These are phyloP conservation scores for Suhomyces kunorum DNA, from an alignment of 1,139 yeast genomes.

Conservation along the genomic window DNA sequence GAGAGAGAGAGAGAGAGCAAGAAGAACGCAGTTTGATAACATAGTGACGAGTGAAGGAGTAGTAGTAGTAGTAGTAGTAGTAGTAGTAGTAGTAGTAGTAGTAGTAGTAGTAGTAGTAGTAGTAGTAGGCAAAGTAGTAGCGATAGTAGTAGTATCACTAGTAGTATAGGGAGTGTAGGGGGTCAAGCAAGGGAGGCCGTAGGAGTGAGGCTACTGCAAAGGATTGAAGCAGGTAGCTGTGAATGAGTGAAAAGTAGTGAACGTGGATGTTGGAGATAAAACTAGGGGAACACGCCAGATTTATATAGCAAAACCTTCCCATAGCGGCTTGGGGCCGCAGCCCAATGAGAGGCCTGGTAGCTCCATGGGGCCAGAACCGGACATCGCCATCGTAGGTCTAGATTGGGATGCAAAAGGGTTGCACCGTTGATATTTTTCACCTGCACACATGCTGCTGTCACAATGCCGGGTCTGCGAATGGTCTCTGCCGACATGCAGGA, in stretches of 20 bases:
- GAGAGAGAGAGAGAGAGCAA: conserved; percentile 22
- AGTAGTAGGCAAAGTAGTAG: too few relatives aligned
- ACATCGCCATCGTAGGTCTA: conserved; percentile 4
- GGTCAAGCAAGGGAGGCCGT: too few relatives aligned
- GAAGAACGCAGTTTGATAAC: conserved; percentile 20
- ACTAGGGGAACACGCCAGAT: neutral
- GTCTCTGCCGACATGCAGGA: neutral
- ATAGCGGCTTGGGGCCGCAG: too few relatives aligned
- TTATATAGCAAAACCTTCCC: conserved; percentile 4
- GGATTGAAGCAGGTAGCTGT: conserved; percentile 5
- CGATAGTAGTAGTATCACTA: too few relatives aligned
- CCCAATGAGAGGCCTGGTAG: neutral
- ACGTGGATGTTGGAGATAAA: neutral
- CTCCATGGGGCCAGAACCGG: too few relatives aligned
- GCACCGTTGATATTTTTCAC: conserved; percentile 6
- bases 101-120: too few relatives aligned
- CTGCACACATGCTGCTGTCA: conserved; percentile 3
- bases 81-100: neutral
- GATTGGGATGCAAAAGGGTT: conserved; percentile 10
- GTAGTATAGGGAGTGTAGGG: neutral
- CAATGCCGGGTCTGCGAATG: too few relatives aligned
- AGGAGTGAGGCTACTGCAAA: conserved; percentile 4
- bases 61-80: neutral
- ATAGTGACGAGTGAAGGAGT: conserved; percentile 3
- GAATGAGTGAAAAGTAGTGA: neutral